Conservation (phyloP, 1,139 yeast genomes). For the Zygoascus meyerae region DNA sequence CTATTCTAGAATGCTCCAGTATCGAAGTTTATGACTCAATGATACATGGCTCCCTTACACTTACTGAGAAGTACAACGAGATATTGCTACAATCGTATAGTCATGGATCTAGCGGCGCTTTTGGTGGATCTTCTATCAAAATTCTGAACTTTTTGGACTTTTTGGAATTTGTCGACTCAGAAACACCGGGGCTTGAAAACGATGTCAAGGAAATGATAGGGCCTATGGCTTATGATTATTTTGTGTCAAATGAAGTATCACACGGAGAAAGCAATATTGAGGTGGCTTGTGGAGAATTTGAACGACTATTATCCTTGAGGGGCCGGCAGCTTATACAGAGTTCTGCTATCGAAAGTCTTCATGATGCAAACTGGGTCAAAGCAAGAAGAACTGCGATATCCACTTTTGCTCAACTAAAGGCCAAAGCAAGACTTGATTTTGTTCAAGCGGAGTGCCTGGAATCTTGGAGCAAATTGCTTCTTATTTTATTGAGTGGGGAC, state of each 20-base stretch:
- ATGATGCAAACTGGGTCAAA: conserved; percentile 19
- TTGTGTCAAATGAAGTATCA: neutral
- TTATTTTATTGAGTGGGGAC: conserved; percentile 63
- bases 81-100: conserved; percentile 41
- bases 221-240: conserved; percentile 16
- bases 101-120: conserved; percentile 11
- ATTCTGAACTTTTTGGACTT: conserved; percentile 65
- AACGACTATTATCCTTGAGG: conserved; percentile 24
- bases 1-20: conserved; percentile 61
- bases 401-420: conserved; percentile 17
- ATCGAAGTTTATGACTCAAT: conserved; percentile 65
- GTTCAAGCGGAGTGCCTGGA: conserved; percentile 59
- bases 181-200: conserved; percentile 1
- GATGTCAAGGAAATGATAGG: conserved; percentile 4
- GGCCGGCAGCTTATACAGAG: conserved; percentile 25
- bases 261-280: conserved; percentile 14
- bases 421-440: conserved; percentile 26
- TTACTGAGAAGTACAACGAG: conserved; percentile 50
- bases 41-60: conserved; percentile 45
- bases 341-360: conserved; percentile 17
- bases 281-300: conserved; percentile 20
- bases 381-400: conserved; percentile 17
- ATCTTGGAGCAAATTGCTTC: conserved; percentile 79
- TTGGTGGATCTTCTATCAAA: conserved; percentile 46
- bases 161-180: conserved; percentile 41